phyloP scores from a whole-genome alignment of 352 stramenopile species.

The Phytophthora crassamura region DNA sequence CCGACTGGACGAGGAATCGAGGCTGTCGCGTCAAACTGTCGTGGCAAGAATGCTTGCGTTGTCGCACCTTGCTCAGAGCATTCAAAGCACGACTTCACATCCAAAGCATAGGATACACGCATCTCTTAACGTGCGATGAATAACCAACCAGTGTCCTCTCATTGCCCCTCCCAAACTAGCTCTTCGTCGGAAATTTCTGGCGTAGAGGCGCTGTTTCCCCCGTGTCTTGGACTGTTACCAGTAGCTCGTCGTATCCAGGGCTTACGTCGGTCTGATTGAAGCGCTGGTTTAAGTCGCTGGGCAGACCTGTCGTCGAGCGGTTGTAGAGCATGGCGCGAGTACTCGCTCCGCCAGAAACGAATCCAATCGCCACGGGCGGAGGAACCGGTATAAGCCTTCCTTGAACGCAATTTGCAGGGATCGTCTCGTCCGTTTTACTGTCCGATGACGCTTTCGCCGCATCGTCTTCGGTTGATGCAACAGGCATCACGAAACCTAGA shows the following conservation, averaged over 20 bases:
- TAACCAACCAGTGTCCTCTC: not conserved
- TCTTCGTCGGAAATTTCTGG: slow-evolving; percentile 14
- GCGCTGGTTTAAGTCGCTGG: not conserved
- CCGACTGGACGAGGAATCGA: too few species aligned
- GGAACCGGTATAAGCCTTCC: slow-evolving; percentile 46
- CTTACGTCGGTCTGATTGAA: slow-evolving; percentile 5
- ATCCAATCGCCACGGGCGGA: slow-evolving; percentile 11
- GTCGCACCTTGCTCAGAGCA: too few species aligned
- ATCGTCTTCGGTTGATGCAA: not conserved
- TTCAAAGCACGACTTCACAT: not conserved
- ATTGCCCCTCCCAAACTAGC: not conserved
- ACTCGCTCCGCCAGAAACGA: not conserved
- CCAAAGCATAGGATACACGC: not conserved
- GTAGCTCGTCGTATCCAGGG: not conserved
- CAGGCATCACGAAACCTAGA: slow-evolving; percentile 48
- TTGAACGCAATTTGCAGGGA: slow-evolving; percentile 39
- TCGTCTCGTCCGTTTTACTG: slow-evolving; percentile 20
- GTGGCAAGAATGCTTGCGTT: too few species aligned
- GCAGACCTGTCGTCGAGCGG: not conserved
- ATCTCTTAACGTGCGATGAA: not conserved
- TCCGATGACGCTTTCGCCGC: not conserved
- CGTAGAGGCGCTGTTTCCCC: not conserved
- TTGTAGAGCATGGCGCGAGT: slow-evolving; percentile 33
- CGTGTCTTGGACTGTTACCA: slow-evolving; percentile 5
- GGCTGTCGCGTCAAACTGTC: too few species aligned